These are phyloP conservation scores for Neoarthrinium moseri DNA, from an alignment of 2,329 filamentous ascomycete species.

Conservation along the genomic window DNA sequence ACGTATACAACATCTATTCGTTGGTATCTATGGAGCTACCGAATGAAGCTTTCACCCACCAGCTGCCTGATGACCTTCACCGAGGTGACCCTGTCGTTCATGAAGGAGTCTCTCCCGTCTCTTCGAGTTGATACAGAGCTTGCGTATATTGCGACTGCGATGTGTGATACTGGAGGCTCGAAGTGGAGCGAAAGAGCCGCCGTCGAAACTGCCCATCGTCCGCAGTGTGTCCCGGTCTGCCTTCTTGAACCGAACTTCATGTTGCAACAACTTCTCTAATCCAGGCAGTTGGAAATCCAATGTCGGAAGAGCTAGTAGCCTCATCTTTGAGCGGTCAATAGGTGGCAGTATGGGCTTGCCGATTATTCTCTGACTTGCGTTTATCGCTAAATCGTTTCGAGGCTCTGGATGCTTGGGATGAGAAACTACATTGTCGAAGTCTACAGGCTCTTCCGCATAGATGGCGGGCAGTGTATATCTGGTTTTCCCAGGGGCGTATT, in stretches of 20 bases:
- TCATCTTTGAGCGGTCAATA: constrained; percentile 25
- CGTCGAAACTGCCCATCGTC: constrained; percentile 15
- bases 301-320: constrained; percentile 52
- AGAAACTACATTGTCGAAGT: constrained; percentile 14
- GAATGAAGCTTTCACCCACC: no score
- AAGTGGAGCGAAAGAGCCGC: constrained; percentile 12
- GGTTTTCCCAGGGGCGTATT: constrained; percentile 53
- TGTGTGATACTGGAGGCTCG: not conserved
- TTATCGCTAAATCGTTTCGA: not conserved
- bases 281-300: constrained; percentile 46
- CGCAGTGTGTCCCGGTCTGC: constrained; percentile 41
- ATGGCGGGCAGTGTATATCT: constrained; percentile 55
- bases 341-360: constrained; percentile 8
- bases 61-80: no score
- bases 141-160: not conserved
- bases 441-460: constrained; percentile 41
- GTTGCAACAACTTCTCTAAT: constrained; percentile 46
- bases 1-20: no score
- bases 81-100: no score
- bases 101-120: not conserved
- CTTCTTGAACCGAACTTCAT: constrained; percentile 49
- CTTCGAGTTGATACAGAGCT: not conserved
- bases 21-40: no score
- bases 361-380: not conserved
- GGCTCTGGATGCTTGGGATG: constrained; percentile 17